These are phyloP conservation scores for Lyophyllum decastes DNA, from an alignment of 768 basidiomycete species.

Conservation along the genomic window DNA sequence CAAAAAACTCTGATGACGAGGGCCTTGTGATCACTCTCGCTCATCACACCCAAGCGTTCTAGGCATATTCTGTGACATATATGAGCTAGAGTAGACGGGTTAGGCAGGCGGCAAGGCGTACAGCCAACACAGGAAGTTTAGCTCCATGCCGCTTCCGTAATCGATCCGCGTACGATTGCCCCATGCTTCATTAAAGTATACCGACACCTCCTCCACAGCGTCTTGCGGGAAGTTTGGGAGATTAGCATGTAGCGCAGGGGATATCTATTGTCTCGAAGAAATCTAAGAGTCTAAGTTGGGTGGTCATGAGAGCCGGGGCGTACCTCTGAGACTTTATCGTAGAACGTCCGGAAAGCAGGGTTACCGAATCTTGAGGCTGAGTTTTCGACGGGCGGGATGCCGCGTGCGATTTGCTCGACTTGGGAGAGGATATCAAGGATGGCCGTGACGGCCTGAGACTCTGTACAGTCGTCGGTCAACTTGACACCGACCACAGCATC, in stretches of 20 bases:
- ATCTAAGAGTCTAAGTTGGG: neutral
- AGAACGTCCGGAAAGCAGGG: conserved; percentile 92
- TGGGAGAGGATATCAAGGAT: conserved; percentile 65
- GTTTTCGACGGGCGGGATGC: conserved; percentile 87
- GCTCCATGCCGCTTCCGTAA: conserved; percentile 99
- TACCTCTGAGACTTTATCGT: conserved; percentile 79
- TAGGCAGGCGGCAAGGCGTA: conserved; percentile 38
- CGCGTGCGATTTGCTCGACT: conserved; percentile 65
- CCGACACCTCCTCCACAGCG: conserved; percentile 67
- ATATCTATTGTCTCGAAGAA: conserved; percentile 37
- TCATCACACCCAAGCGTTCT: conserved; percentile 65
- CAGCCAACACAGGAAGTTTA: conserved; percentile 98
- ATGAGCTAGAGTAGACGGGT: neutral
- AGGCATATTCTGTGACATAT: conserved; percentile 68
- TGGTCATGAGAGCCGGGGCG: conserved; percentile 11
- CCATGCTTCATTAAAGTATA: conserved; percentile 88
- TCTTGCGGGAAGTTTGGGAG: conserved; percentile 60
- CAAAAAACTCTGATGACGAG: conserved; percentile 88
- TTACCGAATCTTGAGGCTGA: conserved; percentile 93
- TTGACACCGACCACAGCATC: conserved; percentile 74
- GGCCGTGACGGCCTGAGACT: conserved; percentile 65
- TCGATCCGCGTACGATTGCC: conserved; percentile 91
- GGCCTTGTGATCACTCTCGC: conserved; percentile 65
- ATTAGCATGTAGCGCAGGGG: conserved; percentile 55
- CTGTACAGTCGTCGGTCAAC: conserved; percentile 60